Percentiles rank a stretch among this genome's conserved stretches.
Evolutionary conservation across 257 asterid genomes (phyloP).

Genomic region (Asclepias syriaca): DNA sequence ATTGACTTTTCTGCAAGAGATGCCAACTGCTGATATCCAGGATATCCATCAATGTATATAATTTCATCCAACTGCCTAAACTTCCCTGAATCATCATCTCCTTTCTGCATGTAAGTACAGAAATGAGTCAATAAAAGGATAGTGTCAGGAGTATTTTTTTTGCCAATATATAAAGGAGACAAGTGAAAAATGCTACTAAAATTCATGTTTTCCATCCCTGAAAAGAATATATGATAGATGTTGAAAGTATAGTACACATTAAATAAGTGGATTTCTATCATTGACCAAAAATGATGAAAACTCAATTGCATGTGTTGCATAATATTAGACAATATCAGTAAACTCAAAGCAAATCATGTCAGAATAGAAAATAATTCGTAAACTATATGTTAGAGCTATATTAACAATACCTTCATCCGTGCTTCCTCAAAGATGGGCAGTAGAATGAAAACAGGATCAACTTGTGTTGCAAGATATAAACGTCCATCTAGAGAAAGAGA

Average conservation of each 20-base stretch:
- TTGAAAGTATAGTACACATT: neutral
- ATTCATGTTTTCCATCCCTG: neutral
- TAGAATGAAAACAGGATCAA: slow-evolving; percentile 88
- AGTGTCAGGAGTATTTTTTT: neutral
- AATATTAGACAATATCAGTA: neutral
- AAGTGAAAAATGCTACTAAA: neutral
- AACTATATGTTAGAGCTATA: neutral
- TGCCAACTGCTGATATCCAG: slow-evolving; percentile 63
- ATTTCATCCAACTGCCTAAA: slow-evolving; percentile 95
- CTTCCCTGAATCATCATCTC: slow-evolving; percentile 68
- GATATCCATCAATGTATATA: slow-evolving; percentile 55
- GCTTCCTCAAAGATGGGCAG: slow-evolving; percentile 94
- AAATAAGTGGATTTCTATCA: neutral
- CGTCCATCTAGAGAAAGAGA: slow-evolving; percentile 58
- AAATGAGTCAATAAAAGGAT: neutral
- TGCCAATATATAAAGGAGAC: neutral
- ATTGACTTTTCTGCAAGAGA: slow-evolving; percentile 65
- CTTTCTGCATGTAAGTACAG: slow-evolving; percentile 52
- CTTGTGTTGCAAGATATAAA: slow-evolving; percentile 74
- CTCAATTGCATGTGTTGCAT: neutral
- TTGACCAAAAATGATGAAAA: neutral
- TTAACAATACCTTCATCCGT: slow-evolving; percentile 63
- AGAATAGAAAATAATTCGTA: neutral
- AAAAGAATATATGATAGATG: neutral
- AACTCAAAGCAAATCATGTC: neutral